Base-by-base conservation (phyloP, 148 eudicot species). In the Nepenthes mirabilis region DNA sequence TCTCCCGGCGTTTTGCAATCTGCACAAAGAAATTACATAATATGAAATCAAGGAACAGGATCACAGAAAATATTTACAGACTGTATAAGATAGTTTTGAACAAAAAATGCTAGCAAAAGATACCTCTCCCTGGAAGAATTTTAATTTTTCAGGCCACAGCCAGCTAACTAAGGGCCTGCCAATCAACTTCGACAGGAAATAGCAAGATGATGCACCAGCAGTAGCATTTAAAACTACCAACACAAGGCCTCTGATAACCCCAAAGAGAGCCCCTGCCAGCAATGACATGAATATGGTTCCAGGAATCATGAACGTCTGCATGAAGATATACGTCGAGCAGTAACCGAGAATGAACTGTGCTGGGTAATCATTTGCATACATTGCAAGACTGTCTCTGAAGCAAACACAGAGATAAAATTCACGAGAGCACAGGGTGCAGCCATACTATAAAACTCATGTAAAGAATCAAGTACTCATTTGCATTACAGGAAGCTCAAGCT, bases 251-350 rank as follows among this genome's bases (percentile, higher is more conserved):
- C 65, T 86, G 13, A 80, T 37, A 70, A 87, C 96, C 60, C 99
- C 96, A 74, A 93, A 93, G 56, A 93, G 95, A 34, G 99, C 96
- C 61, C 99, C 99, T 65, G 99, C 99, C 71, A 93, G 72, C 78
- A 89, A 76, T 34, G 99, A 93, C 99, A 93, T 83, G 72, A 93
- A 93, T 57, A 93, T 88, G 49, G 96, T 93, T 58, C 99, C 99
- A 47, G 99, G 99, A 54, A 93, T 93, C 99, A 93, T 93, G 79
- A 93, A 93, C 51, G 99, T 93, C 73, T 93, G 99, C 99, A 93
- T 93, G 84, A 93, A 93, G 81, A 93, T 88, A 82, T 88, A 93
- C 52, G 87, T 87, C 43, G 99, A 79, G 62, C 99, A 93, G 80
- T 93, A 93, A 56, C 96, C 95, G 47, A 88, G 74, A 72, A 86